Evolutionary conservation across 257 asterid genomes (phyloP), one percentile per base, ranked within the genome.

Genomic region (Cynanchum wilfordii): DNA sequence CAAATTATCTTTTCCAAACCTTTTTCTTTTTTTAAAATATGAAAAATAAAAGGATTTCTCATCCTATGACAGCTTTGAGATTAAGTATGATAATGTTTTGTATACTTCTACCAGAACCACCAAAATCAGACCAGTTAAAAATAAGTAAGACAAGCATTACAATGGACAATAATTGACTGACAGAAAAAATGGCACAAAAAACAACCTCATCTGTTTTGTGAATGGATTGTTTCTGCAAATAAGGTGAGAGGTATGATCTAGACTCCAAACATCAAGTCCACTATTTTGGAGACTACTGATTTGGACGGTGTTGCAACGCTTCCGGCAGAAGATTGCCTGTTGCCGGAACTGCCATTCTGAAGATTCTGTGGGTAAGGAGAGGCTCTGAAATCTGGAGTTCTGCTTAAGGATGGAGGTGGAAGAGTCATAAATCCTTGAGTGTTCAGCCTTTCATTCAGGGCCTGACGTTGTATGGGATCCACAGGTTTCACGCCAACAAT

Each of bases 231-330:
- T 33, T 36, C 68, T 22, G 25, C 19, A 7, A 24, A 10, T 16
- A 5, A 3, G 16, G 73, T 20, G 74, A 49, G 24, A 33, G 66
- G 44, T 3, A 49, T 9, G 24, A 30, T 47, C 74, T 82, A 95
- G 78, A 92, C 96, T 50, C 98, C 97, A 70, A 95, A 92, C 97
- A 95, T 95, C 76, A 90, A 80, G 82, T 95, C 99, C 85, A 87
- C 84, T n/a, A 95, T 77, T 81, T 92, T 95, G 10, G 99, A 95
- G 75, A 85, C 92, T 79, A 87, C 72, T 1, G 99, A 92, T 82
- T 88, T 95, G 5, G 96, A 88, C 11, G 99, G 99, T 12, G 96
- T 81, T 6, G 99, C 99, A 73, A 95, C 89, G 17, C 88, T 81
- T 49, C 96, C 96, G 47, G 88, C 77, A 15, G 95, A 70, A 15